These are phyloP conservation scores for Solanum chiquidenum DNA, from an alignment of 257 asterid species.

Conservation along the genomic window DNA sequence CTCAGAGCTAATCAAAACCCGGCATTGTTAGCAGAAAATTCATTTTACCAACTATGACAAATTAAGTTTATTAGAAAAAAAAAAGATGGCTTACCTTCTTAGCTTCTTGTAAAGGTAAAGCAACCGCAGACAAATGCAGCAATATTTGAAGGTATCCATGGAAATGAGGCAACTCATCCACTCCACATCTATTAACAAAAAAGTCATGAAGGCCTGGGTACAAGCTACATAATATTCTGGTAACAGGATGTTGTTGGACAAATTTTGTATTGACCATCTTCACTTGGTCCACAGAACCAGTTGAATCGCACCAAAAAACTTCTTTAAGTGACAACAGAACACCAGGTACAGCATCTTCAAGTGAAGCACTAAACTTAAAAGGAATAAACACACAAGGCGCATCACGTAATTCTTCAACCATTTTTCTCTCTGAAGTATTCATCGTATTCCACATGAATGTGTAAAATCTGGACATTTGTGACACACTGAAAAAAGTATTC, in stretches of 20 bases:
- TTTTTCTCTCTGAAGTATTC: constrained; percentile 42
- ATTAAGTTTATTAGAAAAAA: neutral
- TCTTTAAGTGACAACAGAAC: constrained; percentile 53
- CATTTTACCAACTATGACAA: neutral
- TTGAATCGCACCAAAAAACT: constrained; percentile 70
- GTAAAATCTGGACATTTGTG: constrained; percentile 80
- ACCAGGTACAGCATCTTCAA: constrained; percentile 61
- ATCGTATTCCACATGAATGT: constrained; percentile 63
- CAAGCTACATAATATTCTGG: constrained; percentile 35
- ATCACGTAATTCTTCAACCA: constrained; percentile 41
- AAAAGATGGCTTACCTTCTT: constrained; percentile 38
- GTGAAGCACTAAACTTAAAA: constrained; percentile 21
- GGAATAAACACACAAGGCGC: constrained; percentile 90
- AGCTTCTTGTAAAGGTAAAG: constrained; percentile 71
- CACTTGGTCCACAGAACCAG: constrained; percentile 36
- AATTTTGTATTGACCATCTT: constrained; percentile 17
- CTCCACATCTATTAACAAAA: constrained; percentile 84
- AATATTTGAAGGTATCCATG: constrained; percentile 67
- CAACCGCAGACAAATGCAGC: constrained; percentile 44
- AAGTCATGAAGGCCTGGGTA: constrained; percentile 75
- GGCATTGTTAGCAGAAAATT: neutral
- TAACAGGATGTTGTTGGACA: constrained; percentile 13
- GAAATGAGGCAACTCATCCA: constrained; percentile 49
- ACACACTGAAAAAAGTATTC: constrained; percentile 32
- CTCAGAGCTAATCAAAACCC: neutral